Conservation (phyloP, 2,329 filamentous ascomycete genomes). For the Diaporthe citriasiana region DNA sequence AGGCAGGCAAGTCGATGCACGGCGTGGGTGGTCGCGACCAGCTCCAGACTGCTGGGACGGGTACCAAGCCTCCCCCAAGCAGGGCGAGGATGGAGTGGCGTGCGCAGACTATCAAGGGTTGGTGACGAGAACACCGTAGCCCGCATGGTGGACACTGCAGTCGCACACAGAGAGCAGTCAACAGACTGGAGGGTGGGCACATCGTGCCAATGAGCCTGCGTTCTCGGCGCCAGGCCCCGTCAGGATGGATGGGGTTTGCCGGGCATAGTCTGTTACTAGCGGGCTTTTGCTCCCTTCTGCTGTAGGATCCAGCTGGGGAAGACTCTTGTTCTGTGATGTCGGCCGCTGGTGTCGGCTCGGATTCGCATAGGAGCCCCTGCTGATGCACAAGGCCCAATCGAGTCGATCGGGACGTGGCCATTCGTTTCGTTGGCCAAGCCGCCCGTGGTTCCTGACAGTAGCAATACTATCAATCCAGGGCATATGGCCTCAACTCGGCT, state of each 20-base stretch:
- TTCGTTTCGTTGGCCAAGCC: constrained; percentile 27
- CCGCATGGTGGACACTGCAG: constrained; percentile 16
- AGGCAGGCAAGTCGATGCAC: constrained; percentile 32
- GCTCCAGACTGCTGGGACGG: constrained; percentile 39
- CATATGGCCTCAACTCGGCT: not conserved
- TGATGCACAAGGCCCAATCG: constrained; percentile 20
- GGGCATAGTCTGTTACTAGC: constrained; percentile 10
- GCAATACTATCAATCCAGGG: not conserved
- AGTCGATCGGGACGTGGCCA: not conserved
- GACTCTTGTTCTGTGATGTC: constrained; percentile 7
- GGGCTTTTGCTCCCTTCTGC: constrained; percentile 14
- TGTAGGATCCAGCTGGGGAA: constrained; percentile 10
- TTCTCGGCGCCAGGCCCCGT: not conserved
- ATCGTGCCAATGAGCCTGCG: not conserved
- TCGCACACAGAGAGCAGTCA: constrained; percentile 19
- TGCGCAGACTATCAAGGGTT: not conserved
- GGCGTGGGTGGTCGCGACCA: constrained; percentile 30
- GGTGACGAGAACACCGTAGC: constrained; percentile 30
- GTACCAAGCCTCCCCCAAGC: constrained; percentile 11
- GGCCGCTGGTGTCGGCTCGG: not conserved
- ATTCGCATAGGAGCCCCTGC: not conserved
- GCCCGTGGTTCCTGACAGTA: constrained; percentile 31
- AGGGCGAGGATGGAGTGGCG: constrained; percentile 13
- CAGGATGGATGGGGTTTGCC: constrained; percentile 19
- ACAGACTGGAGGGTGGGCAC: not conserved